Conservation (phyloP, 2,329 filamentous ascomycete species). For the Cordyceps militaris region DNA sequence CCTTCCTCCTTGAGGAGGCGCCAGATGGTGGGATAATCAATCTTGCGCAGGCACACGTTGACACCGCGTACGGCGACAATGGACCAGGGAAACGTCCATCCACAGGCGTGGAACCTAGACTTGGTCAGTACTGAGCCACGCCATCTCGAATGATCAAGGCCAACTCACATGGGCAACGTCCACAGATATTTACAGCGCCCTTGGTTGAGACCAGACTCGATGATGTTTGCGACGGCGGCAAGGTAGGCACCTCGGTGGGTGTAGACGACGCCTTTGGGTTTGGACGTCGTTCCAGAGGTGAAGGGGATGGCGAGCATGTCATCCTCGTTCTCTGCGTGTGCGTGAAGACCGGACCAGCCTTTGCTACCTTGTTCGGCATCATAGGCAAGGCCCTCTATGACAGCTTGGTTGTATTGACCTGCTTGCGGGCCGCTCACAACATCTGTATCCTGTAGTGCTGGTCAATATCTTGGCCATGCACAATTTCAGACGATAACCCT, state of each 20-base stretch:
- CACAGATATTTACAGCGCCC: slow-evolving; percentile 78
- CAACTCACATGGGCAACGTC: slow-evolving; percentile 84
- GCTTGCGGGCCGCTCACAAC: slow-evolving; percentile 63
- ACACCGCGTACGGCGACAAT: slow-evolving; percentile 92
- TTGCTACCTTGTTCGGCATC: slow-evolving; percentile 58
- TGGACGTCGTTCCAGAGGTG: slow-evolving; percentile 86
- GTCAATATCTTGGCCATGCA: neutral
- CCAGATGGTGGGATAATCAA: slow-evolving; percentile 94
- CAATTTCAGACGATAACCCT: neutral
- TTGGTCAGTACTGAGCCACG: neutral
- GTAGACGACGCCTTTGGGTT: slow-evolving; percentile 87
- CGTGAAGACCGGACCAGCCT: slow-evolving; percentile 72
- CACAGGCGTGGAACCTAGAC: slow-evolving; percentile 55
- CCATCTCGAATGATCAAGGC: neutral
- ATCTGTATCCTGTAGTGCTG: slow-evolving; percentile 62
- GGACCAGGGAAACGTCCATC: slow-evolving; percentile 90
- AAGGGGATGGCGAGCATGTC: slow-evolving; percentile 82
- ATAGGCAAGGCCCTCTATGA: slow-evolving; percentile 70
- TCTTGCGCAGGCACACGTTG: slow-evolving; percentile 88
- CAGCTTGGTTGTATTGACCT: slow-evolving; percentile 76
- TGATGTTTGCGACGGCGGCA: slow-evolving; percentile 73
- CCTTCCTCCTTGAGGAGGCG: slow-evolving; percentile 73
- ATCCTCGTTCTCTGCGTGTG: slow-evolving; percentile 68
- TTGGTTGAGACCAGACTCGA: slow-evolving; percentile 78
- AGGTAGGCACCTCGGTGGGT: slow-evolving; percentile 86